phyloP scores from a whole-genome alignment of 495 filamentous ascomycete species.

The Friedmanniomyces endolithicus region DNA sequence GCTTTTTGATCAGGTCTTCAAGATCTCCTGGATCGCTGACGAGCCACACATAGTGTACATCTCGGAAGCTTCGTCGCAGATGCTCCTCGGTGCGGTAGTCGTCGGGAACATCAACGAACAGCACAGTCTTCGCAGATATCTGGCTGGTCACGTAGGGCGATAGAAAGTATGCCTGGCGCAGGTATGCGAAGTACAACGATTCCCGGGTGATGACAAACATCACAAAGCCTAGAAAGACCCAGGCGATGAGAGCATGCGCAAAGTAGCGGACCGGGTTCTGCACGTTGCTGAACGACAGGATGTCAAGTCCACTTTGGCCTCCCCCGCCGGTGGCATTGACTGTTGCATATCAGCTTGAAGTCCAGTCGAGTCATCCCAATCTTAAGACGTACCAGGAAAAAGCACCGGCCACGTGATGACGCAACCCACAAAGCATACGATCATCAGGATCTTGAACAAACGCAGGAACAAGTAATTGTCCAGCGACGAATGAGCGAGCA shows the following conservation, averaged over 20 bases:
- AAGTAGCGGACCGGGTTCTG: slow-evolving; percentile 38
- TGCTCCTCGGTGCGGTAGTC: slow-evolving; percentile 59
- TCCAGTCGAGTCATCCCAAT: not conserved
- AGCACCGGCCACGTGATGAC: slow-evolving; percentile 33
- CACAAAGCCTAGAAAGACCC: slow-evolving; percentile 74
- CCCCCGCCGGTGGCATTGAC: slow-evolving; percentile 38
- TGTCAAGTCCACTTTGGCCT: slow-evolving; percentile 50
- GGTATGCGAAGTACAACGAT: slow-evolving; percentile 81
- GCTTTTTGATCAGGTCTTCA: slow-evolving; percentile 69
- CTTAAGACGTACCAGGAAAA: slow-evolving; percentile 22
- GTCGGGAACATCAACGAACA: slow-evolving; percentile 74
- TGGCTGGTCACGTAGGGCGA: slow-evolving; percentile 75
- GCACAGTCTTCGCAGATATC: slow-evolving; percentile 82
- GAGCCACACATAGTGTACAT: slow-evolving; percentile 79
- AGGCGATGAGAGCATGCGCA: slow-evolving; percentile 59
- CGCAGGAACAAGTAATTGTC: slow-evolving; percentile 43
- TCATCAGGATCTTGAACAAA: slow-evolving; percentile 27
- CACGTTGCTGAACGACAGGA: slow-evolving; percentile 68
- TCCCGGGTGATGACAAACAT: slow-evolving; percentile 83
- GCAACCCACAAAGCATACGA: slow-evolving; percentile 30
- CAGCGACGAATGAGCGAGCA: slow-evolving; percentile 77
- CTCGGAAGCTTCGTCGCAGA: slow-evolving; percentile 62
- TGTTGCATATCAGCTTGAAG: not conserved
- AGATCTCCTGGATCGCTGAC: slow-evolving; percentile 65
- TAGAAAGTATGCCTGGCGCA: slow-evolving; percentile 85